These are phyloP conservation scores for Xerocomus amazonicus DNA, from an alignment of 1,284 basidiomycete species.

Conservation along the genomic window DNA sequence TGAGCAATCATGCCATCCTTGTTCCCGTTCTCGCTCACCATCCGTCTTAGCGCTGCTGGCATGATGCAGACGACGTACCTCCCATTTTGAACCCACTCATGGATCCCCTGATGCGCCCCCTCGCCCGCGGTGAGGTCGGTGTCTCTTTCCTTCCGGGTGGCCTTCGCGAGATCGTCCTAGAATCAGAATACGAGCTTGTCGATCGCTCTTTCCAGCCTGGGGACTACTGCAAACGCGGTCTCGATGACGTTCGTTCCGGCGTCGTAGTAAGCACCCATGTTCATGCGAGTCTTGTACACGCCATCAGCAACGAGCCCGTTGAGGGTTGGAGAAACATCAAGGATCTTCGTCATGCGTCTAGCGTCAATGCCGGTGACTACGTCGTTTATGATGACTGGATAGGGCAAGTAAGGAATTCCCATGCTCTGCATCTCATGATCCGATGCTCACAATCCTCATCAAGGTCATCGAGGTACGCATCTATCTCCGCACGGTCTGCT, in stretches of 20 bases:
- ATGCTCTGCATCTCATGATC: slow-evolving; percentile 5
- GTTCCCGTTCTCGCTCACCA: slow-evolving; percentile 2
- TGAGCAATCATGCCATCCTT: slow-evolving; percentile 5
- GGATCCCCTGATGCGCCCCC: slow-evolving; percentile 74
- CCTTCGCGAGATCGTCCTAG: slow-evolving; percentile 66
- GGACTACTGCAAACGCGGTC: slow-evolving; percentile 79
- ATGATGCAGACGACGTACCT: slow-evolving; percentile 69
- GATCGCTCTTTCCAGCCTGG: slow-evolving; percentile 80
- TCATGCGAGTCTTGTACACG: slow-evolving; percentile 69
- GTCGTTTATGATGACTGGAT: slow-evolving; percentile 85
- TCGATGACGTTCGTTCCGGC: slow-evolving; percentile 74
- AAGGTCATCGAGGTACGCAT: slow-evolving; percentile 48
- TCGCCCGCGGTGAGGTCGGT: slow-evolving; percentile 78
- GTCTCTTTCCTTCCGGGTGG: slow-evolving; percentile 65
- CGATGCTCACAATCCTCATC: slow-evolving; percentile 12
- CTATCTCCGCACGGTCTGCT: not conserved
- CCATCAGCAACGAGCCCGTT: slow-evolving; percentile 61
- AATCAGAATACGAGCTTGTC: slow-evolving; percentile 67
- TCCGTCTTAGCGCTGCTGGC: slow-evolving; percentile 67
- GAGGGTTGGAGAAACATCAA: slow-evolving; percentile 61
- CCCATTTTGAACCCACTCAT: slow-evolving; percentile 38
- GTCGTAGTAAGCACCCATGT: slow-evolving; percentile 65
- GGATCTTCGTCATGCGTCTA: slow-evolving; percentile 56
- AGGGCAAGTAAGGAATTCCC: slow-evolving; percentile 62
- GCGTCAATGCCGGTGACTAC: slow-evolving; percentile 77